Base-by-base conservation (phyloP, 2,329 filamentous ascomycete genomes). In the Pyrenochaeta sp. region DNA sequence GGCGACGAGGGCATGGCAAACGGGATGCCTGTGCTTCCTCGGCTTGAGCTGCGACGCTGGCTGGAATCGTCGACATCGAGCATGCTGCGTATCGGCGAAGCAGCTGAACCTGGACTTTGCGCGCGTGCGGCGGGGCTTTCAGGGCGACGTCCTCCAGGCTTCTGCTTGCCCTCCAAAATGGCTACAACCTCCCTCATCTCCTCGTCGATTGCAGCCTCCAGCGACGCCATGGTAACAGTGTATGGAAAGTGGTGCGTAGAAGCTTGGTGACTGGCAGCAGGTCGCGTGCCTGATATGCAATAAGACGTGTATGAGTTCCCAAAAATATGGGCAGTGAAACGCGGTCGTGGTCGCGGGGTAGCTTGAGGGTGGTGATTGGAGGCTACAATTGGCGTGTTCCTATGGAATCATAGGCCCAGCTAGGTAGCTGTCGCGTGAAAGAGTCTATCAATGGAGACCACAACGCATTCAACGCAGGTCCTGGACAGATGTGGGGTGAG, bases 161-260 rank as follows among this genome's bases (percentile, higher is more conserved):
- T 64, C 22, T 64, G 61, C 25, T 66, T 80, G 44, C 83, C 84
- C 74, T 90, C 88, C 42, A 92, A 81, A 60, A 92, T 80, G 47
- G 87, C 88, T 65, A 92, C 81, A 39, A 93, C 88, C 78, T 92
- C 90, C 62, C 84, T 83, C 61, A 90, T 86, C 82, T 94, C 91
- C 81, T 92, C 89, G 73, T 93, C 91, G 62, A 93, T 83, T 65
- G 89, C 86, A 48, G 89, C 86, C 79, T 92, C 91, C 71, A 93
- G 86, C 71, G 90, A 92, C 57, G 68, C 61, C 89, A 92, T 92
- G 22, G 52, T 66, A 50, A 62, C 54, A 34, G 59, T 56, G 59
- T 47, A 19, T 39, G 54, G 53, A 30, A 50, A 30, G 8, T 15
- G 52, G 40, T 42, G 47, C 25, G 40, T 51, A 39, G 44, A 32